Percentiles rank a stretch among this genome's conserved stretches.
phyloP scores from a whole-genome alignment of 2,329 filamentous ascomycete genomes.

The Phaeosphaeriaceae sp. region DNA sequence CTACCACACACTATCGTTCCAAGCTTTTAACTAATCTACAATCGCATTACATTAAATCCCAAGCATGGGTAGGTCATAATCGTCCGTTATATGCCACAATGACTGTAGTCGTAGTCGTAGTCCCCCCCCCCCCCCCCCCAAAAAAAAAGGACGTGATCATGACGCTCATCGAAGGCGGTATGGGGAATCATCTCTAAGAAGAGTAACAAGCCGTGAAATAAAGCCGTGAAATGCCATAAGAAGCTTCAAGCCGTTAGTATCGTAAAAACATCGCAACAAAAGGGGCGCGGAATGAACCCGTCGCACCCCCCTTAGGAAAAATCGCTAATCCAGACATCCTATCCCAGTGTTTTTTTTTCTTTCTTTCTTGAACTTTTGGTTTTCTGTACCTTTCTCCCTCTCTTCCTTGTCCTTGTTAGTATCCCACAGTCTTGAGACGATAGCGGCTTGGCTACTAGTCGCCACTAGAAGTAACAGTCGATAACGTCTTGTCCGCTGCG shows the following conservation, averaged over 20 bases:
- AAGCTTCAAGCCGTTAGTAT: too few relatives aligned
- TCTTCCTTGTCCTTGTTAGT: too few relatives aligned
- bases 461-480: constrained; percentile 43
- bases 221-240: too few relatives aligned
- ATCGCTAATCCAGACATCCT: constrained; percentile 4
- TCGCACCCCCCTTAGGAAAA: not conserved
- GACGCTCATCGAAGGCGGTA: constrained; percentile 36
- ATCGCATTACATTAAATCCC: not conserved
- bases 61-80: not conserved
- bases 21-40: not conserved
- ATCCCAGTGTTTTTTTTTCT: constrained; percentile 4
- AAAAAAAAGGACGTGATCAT: constrained; percentile 23
- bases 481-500: constrained; percentile 44
- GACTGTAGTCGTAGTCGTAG: constrained; percentile 20
- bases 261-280: not conserved
- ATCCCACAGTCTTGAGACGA: too few relatives aligned
- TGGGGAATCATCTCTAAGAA: constrained; percentile 29
- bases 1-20: too few relatives aligned
- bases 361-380: not conserved
- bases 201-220: constrained; percentile 14
- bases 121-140: too few relatives aligned
- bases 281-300: not conserved
- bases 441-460: too few relatives aligned
- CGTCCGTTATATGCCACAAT: not conserved
- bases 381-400: not conserved